A percentile compares a stretch with the other conserved stretches of the same genome.
Conservation (phyloP, 2,329 filamentous ascomycete species). For the Microsporum canis region DNA sequence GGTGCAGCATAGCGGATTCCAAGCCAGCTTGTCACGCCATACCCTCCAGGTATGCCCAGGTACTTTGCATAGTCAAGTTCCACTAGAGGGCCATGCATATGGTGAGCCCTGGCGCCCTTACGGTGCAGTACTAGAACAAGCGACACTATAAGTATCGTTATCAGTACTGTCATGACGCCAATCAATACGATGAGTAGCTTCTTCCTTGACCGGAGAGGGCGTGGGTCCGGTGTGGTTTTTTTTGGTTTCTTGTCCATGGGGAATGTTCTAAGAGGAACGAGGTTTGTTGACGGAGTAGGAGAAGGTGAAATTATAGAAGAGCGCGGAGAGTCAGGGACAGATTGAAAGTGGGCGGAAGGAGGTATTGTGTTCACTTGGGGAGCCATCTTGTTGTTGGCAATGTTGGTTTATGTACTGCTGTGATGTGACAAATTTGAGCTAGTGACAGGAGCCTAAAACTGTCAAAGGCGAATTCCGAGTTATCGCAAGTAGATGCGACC, state of each 20-base stretch:
- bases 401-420: not conserved
- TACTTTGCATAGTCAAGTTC: slow-evolving; percentile 59
- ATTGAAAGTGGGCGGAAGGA: not conserved
- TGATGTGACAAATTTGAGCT: not conserved
- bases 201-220: not conserved
- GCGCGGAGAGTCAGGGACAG: not conserved
- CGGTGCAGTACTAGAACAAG: not conserved
- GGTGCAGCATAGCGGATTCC: slow-evolving; percentile 13
- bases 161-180: not conserved
- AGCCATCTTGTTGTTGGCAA: not conserved
- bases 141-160: not conserved
- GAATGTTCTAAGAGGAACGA: not conserved
- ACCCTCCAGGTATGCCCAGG: slow-evolving; percentile 42
- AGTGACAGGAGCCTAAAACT: not conserved
- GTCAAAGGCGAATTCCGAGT: not conserved
- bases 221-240: not conserved
- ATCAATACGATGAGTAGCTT: not conserved
- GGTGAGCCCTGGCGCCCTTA: not conserved
- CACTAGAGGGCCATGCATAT: slow-evolving; percentile 32
- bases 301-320: not conserved
- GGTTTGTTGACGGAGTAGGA: not conserved
- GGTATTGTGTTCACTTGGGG: not conserved
- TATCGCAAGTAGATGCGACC: not conserved
- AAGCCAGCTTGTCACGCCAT: slow-evolving; percentile 20
- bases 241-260: not conserved